These are phyloP conservation scores for Sistotremastrum suecicum DNA, from an alignment of 768 basidiomycete species.

Conservation along the genomic window DNA sequence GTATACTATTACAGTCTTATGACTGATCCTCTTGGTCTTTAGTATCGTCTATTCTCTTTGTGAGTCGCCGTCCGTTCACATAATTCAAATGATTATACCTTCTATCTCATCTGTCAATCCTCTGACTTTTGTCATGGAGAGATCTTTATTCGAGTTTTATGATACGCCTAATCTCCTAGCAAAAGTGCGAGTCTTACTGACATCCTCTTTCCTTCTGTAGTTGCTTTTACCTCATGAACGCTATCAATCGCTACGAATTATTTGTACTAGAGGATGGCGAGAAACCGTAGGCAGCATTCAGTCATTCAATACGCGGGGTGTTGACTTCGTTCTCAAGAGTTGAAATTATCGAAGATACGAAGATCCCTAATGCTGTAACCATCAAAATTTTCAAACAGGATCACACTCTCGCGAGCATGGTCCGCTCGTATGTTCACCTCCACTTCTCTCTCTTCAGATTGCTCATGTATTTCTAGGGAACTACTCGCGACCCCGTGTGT, in stretches of 20 bases:
- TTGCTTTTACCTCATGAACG: slow-evolving; percentile 51
- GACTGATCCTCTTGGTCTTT: no score
- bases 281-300: slow-evolving; percentile 56
- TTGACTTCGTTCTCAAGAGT: slow-evolving; percentile 36
- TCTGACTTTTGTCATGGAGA: slow-evolving; percentile 17
- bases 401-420: slow-evolving; percentile 91
- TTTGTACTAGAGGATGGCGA: slow-evolving; percentile 90
- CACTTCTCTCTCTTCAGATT: slow-evolving; percentile 4
- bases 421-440: slow-evolving; percentile 67
- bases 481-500: slow-evolving; percentile 77
- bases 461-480: slow-evolving; percentile 39
- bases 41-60: no score
- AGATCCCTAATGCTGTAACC: slow-evolving; percentile 94
- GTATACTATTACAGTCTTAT: no score
- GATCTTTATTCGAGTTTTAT: slow-evolving; percentile 2
- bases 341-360: slow-evolving; percentile 87
- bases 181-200: background rate
- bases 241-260: slow-evolving; percentile 83
- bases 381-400: slow-evolving; percentile 93
- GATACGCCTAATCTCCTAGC: background rate
- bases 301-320: slow-evolving; percentile 3
- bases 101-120: slow-evolving; percentile 41
- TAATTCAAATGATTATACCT: slow-evolving; percentile 20
- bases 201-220: background rate
- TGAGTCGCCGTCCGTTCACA: background rate